Evolutionary conservation across 2,329 filamentous ascomycete species (phyloP), one percentile per base, ranked within the genome.

Genomic region (Colletotrichum agaves): DNA sequence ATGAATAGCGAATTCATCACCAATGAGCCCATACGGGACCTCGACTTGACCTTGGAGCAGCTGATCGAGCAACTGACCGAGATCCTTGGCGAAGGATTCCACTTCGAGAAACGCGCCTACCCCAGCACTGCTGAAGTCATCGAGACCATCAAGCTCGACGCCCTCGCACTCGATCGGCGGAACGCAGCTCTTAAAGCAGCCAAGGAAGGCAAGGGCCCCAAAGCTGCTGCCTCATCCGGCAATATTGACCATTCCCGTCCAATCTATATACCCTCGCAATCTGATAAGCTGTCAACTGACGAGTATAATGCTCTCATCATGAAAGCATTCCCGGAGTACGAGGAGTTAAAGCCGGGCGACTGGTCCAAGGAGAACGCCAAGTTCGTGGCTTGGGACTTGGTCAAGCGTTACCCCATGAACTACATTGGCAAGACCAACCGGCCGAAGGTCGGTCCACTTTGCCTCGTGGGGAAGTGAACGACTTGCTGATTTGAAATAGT

Each of bases 341-440:
- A 61, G 17, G 23, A 12, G 0, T 44, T 70, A 23, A 67, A 67
- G 37, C 17, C 46, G 5, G 67, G 69, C 15, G 67, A 71, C 13
- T 27, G 63, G 69, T 75, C 70, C 69, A 70, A 78, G 49, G 44
- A 74, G 11, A 57, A 72, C 0, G 74, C 78, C 15, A 55, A 61
- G 1, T 86, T 90, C 70, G 82, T 81, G 43, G 80, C 86, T 0
- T 88, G 85, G 82, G 79, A 80, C 23, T 78, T 87, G 0, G 78
- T 93, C 23, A 76, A 80, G 27, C 82, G 81, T 19, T 93, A 90
- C 72, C 87, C 88, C 0, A 83, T 86, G 69, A 82, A 78, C 61
- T 92, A 86, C 74, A 85, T 90, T 47, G 84, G 85, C 62, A 83
- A 83, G 67, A 68, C 64, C 66, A 91, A 87, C 73, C 78, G 73